Percentiles rank a stretch among this genome's conserved stretches.
These are phyloP conservation scores for Oryza meyeriana DNA, from an alignment of 176 grass and related monocot genomes.

Conservation along the genomic window DNA sequence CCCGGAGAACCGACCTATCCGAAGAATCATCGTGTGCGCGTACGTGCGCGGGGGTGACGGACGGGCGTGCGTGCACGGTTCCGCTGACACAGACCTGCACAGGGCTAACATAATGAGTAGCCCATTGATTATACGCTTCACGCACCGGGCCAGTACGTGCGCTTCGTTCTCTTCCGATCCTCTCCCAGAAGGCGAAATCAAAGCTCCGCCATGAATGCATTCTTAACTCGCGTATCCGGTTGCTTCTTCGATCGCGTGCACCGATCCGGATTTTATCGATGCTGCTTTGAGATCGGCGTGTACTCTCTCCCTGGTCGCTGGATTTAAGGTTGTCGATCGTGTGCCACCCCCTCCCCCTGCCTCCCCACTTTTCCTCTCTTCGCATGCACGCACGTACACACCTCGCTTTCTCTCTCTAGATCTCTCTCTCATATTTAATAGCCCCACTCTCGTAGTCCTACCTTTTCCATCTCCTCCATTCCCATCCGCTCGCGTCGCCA, in stretches of 20 bases:
- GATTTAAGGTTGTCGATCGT: constrained; percentile 38
- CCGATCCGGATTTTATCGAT: background rate
- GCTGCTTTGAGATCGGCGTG: background rate
- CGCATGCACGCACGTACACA: constrained; percentile 18
- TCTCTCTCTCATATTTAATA: constrained; percentile 37
- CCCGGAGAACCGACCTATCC: background rate
- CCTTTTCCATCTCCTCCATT: constrained; percentile 18
- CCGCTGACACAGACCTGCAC: background rate
- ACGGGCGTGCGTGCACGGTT: constrained; percentile 27
- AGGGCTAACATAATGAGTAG: background rate
- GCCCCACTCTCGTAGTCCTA: constrained; percentile 16
- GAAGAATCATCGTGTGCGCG: background rate
- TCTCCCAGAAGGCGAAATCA: too few species aligned
- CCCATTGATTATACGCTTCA: constrained; percentile 6
- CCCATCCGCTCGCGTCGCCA: background rate
- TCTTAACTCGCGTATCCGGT: too few species aligned
- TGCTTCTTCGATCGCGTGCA: too few species aligned
- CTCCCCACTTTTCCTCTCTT: background rate
- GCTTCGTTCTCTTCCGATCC: background rate
- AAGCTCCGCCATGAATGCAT: background rate
- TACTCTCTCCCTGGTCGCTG: background rate
- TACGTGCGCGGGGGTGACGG: background rate
- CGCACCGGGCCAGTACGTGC: too few species aligned
- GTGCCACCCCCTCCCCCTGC: background rate
- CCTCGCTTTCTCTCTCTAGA: background rate